Conservation (phyloP, 2,329 filamentous ascomycete species). For the Colletotrichum theobromicola region DNA sequence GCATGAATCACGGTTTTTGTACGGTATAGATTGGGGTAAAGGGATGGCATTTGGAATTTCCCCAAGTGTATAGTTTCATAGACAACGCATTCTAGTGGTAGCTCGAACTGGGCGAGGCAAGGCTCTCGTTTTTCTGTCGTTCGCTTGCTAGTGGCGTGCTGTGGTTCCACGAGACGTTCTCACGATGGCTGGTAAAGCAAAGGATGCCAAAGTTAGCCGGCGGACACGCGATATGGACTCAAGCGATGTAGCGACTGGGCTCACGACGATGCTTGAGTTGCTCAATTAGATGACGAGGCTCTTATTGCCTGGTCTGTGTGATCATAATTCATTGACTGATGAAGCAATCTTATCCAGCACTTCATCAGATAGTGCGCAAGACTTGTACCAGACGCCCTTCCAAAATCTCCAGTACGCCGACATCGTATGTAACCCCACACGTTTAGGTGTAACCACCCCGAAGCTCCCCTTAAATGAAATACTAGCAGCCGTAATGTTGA, state of each 20-base stretch:
- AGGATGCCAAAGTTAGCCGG: not conserved
- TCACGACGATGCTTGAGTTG: not conserved
- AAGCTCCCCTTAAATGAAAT: not conserved
- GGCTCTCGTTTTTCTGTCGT: not conserved
- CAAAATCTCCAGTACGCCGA: not conserved
- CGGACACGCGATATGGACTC: not conserved
- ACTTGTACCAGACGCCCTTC: not conserved
- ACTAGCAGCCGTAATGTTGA: no score
- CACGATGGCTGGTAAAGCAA: not conserved
- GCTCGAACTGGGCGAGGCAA: not conserved
- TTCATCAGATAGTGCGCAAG: not conserved
- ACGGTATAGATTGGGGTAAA: constrained; percentile 5
- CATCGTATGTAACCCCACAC: not conserved
- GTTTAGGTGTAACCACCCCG: not conserved
- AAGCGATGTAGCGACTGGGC: not conserved
- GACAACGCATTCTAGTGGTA: not conserved
- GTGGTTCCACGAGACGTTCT: not conserved
- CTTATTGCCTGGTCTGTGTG: not conserved
- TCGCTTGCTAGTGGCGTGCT: not conserved
- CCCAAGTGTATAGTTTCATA: constrained; percentile 9
- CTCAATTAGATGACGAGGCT: not conserved
- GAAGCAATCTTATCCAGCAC: not conserved
- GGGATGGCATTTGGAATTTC: not conserved
- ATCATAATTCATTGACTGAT: not conserved
- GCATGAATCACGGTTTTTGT: constrained; percentile 13